Evolutionary conservation across 805 yeast genomes (phyloP).

Genomic region (Candida gorgasii): DNA sequence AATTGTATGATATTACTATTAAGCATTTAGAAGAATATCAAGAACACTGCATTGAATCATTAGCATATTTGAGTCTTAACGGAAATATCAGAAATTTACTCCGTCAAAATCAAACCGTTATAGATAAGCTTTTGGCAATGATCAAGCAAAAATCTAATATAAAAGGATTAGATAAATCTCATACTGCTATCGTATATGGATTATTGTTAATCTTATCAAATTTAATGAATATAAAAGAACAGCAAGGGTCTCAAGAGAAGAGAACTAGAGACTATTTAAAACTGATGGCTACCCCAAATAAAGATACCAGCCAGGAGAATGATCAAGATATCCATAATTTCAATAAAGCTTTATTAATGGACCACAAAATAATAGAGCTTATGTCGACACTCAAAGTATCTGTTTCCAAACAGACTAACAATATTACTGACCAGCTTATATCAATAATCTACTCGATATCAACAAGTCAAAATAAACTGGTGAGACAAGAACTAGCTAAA

Average conservation of each 20-base stretch:
- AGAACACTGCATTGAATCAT: conserved; percentile 41
- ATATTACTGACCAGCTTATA: conserved; percentile 26
- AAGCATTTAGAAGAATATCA: not conserved
- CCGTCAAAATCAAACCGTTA: conserved; percentile 28
- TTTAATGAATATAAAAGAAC: conserved; percentile 33
- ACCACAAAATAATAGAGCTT: conserved; percentile 24
- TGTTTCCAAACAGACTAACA: conserved; percentile 14
- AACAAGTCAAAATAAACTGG: conserved; percentile 21
- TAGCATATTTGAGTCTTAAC: conserved; percentile 50
- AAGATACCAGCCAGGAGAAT: conserved; percentile 18
- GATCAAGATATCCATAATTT: conserved; percentile 29
- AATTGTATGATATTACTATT: conserved; percentile 26
- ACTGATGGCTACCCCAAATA: conserved; percentile 34
- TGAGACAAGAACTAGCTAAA: conserved; percentile 39
- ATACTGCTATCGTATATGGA: conserved; percentile 38
- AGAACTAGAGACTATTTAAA: conserved; percentile 39
- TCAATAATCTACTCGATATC: conserved; percentile 38
- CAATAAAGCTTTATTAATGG: conserved; percentile 27
- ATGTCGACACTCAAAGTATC: conserved; percentile 21
- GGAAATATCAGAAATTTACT: conserved; percentile 29
- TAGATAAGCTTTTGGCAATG: conserved; percentile 1
- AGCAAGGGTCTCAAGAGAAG: conserved; percentile 26
- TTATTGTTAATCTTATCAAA: conserved; percentile 42
- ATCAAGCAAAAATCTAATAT: conserved; percentile 1
- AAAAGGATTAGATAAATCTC: conserved; percentile 11